Percentiles rank a stretch among this genome's conserved stretches.
Evolutionary conservation across 495 filamentous ascomycete species (phyloP).

Genomic region (Aspergillus biplanus): DNA sequence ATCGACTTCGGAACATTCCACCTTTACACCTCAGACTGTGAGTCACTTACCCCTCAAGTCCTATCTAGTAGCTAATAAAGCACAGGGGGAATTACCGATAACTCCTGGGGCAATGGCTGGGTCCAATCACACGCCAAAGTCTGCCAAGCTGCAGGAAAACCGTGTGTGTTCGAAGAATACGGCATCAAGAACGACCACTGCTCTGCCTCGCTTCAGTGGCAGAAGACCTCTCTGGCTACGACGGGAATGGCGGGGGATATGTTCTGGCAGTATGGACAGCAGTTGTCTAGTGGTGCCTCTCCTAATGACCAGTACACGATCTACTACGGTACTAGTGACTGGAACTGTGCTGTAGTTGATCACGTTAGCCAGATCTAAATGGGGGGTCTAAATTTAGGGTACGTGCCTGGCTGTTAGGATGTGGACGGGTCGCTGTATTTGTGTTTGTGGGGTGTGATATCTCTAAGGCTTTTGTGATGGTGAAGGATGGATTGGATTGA

Average conservation of each 20-base stretch:
- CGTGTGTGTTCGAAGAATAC: slow-evolving; percentile 73
- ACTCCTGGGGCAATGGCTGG: slow-evolving; percentile 58
- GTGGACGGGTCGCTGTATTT: too few relatives aligned
- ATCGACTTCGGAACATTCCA: slow-evolving; percentile 74
- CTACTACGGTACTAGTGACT: slow-evolving; percentile 59
- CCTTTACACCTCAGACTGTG: slow-evolving; percentile 60
- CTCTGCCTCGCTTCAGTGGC: slow-evolving; percentile 59
- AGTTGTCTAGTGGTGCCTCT: slow-evolving; percentile 57
- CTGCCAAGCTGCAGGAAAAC: slow-evolving; percentile 60
- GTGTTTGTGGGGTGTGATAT: too few relatives aligned
- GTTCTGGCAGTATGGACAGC: slow-evolving; percentile 70
- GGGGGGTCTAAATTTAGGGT: too few relatives aligned
- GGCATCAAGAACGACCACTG: slow-evolving; percentile 50
- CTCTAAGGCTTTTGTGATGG: too few relatives aligned
- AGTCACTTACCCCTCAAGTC: slow-evolving; percentile 28
- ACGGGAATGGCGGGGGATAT: slow-evolving; percentile 59
- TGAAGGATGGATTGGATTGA: too few relatives aligned
- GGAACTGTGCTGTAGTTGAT: slow-evolving; percentile 58
- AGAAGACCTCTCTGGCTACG: slow-evolving; percentile 53
- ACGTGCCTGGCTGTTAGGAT: too few relatives aligned
- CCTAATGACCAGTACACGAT: slow-evolving; percentile 65
- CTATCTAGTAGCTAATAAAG: slow-evolving; percentile 19
- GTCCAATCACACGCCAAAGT: slow-evolving; percentile 60
- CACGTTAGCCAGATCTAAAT: slow-evolving; percentile 41
- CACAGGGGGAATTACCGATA: slow-evolving; percentile 44